Percentiles rank a stretch among this genome's conserved stretches.
phyloP scores from a whole-genome alignment of 345 rosid species.

The Rhizophora mangle region DNA sequence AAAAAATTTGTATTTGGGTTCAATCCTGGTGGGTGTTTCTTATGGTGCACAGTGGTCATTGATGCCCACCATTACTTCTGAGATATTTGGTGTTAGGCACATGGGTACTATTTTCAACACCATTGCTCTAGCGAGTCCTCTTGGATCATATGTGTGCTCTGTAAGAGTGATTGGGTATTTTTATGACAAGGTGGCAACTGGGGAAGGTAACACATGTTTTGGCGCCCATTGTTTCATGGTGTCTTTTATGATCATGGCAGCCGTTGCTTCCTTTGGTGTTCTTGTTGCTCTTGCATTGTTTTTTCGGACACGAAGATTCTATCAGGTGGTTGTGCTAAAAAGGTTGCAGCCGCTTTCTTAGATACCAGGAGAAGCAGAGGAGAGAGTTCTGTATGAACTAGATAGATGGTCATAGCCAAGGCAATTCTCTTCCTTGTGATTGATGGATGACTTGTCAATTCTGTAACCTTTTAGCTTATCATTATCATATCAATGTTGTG shows the following conservation, averaged over 20 bases:
- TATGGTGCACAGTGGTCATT: conserved; percentile 87
- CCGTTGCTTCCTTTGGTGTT: conserved; percentile 56
- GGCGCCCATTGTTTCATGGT: conserved; percentile 72
- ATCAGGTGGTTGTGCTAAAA: conserved; percentile 42
- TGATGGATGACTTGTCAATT: too few relatives aligned
- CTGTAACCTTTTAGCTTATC: too few relatives aligned
- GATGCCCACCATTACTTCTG: conserved; percentile 76
- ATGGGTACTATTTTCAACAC: conserved; percentile 92
- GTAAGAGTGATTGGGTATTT: conserved; percentile 73
- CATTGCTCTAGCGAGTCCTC: conserved; percentile 72
- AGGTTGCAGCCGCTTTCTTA: conserved; percentile 33
- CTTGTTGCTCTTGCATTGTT: conserved; percentile 49
- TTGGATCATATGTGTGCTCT: conserved; percentile 82
- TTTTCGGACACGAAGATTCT: conserved; percentile 59
- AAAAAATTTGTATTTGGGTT: conserved; percentile 58
- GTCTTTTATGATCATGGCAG: conserved; percentile 73
- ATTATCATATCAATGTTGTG: too few relatives aligned
- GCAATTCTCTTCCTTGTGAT: too few relatives aligned
- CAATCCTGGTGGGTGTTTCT: conserved; percentile 67
- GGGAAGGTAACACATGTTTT: conserved; percentile 45
- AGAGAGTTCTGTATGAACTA: neutral
- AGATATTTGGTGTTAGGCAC: conserved; percentile 68
- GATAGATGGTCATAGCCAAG: too few relatives aligned
- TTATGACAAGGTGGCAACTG: conserved; percentile 56
- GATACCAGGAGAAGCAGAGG: neutral